Conservation (phyloP, 768 basidiomycete species). For the Termitomyces sp. region DNA sequence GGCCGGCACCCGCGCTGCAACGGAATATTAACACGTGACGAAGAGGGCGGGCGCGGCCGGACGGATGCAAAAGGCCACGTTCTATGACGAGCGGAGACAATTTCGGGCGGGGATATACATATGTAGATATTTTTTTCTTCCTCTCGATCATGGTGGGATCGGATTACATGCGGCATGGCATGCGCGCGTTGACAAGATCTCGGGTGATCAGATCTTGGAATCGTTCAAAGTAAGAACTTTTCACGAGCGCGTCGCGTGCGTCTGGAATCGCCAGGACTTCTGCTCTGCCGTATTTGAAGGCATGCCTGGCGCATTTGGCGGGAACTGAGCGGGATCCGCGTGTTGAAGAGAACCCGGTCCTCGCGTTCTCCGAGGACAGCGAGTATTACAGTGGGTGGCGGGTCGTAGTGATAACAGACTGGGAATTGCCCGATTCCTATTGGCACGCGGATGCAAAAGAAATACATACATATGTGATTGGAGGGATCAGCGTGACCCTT, state of each 20-base stretch:
- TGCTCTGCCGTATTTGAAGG: too few species aligned
- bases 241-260: too few species aligned
- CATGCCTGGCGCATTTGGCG: not conserved
- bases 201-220: not conserved
- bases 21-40: too few species aligned
- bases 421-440: not conserved
- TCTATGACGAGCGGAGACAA: constrained; percentile 3
- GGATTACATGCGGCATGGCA: constrained; percentile 8
- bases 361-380: not conserved
- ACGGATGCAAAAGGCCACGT: constrained; percentile 11
- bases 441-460: not conserved
- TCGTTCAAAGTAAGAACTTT: too few species aligned
- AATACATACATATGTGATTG: too few species aligned
- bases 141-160: constrained; percentile 10
- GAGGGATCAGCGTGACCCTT: too few species aligned
- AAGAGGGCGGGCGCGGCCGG: not conserved
- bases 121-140: not conserved
- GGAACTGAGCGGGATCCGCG: constrained; percentile 5
- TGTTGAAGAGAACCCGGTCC: too few species aligned
- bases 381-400: not conserved
- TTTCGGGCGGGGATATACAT: not conserved
- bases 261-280: too few species aligned
- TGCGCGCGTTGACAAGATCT: constrained; percentile 4
- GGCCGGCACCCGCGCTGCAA: too few species aligned
- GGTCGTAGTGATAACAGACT: not conserved